Evolutionary conservation across 345 rosid genomes (phyloP), one percentile per base, ranked within the genome.

Genomic region (Moricandia arvensis): DNA sequence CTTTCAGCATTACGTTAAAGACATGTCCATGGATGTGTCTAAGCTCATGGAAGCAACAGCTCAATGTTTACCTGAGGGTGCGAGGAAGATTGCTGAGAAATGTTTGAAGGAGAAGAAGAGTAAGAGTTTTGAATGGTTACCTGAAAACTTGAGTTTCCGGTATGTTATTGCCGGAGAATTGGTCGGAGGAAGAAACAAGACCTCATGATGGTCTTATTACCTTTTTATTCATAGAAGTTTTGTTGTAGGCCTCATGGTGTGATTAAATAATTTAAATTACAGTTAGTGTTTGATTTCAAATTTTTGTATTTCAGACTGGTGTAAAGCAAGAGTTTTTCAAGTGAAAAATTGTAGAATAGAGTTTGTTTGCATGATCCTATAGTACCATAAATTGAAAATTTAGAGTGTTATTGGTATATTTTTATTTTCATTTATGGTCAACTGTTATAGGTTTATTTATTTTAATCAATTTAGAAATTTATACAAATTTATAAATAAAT

Each of bases 101-200:
- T 89, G 86, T 80, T 78, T 77, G 61, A 86, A 77, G 78, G 84
- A 85, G 15, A 85, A 80, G 85, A 74, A 74, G 15, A 85, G 84
- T 29, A 90, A 83, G 73, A 75, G 65, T 60, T 77, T 90, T 58
- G 80, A 83, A 47, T 90, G 98, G 98, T 69, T 87, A 57, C 87
- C 93, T 1, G 89, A 83, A 63, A 85, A 86, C 63, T 82, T 89
- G 47, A 76, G 78, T n/a, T 93, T 93, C 77, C 90, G 91, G 79
- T 93, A 83, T 69, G 79, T 86, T 43, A 81, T 93, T 30, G 87
- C 87, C 53, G 86, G 84, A 47, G 86, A 88, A 41, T 59, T 84
- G 16, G 82, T 83, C 11, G 64, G 82, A 72, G 86, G 77, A 62
- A 69, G 70, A 72, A 67, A 27, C 35, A 79, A 59, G 21, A 49